Conservation (phyloP, 441 rosid genomes). For the California macrophylla region DNA sequence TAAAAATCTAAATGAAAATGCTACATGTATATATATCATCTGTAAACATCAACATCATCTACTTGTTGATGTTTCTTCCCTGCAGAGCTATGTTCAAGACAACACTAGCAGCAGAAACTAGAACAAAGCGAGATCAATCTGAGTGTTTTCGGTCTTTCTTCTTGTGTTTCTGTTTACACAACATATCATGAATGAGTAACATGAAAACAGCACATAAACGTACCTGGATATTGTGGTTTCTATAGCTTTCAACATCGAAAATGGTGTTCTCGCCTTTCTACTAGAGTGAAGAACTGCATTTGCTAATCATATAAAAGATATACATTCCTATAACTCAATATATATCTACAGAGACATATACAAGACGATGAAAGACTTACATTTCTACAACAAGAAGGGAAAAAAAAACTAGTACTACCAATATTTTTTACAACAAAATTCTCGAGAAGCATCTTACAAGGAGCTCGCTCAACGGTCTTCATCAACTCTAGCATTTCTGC, state of each 20-base stretch:
- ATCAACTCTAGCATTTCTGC: constrained; percentile 15
- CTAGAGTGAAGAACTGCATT: not conserved
- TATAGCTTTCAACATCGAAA: not conserved
- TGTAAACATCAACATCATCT: no score
- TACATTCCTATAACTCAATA: constrained; percentile 22
- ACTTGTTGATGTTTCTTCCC: no score
- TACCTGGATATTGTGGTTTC: not conserved
- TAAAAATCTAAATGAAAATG: no score
- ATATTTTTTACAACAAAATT: constrained; percentile 21
- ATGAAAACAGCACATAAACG: not conserved
- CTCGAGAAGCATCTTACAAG: constrained; percentile 11
- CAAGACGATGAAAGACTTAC: not conserved
- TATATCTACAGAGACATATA: constrained; percentile 12
- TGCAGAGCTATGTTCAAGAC: no score
- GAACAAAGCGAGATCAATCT: not conserved
- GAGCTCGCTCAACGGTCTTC: not conserved
- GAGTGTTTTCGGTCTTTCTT: not conserved
- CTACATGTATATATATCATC: no score
- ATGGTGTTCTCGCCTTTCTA: no score
- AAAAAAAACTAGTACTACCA: not conserved
- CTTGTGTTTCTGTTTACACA: not conserved
- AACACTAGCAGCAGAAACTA: no score
- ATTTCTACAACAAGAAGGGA: not conserved
- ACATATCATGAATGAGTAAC: not conserved
- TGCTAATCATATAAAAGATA: constrained; percentile 11